Evolutionary conservation across 2,329 filamentous ascomycete species (phyloP), one percentile per base, ranked within the genome.

Genomic region (Penicillium sp.): DNA sequence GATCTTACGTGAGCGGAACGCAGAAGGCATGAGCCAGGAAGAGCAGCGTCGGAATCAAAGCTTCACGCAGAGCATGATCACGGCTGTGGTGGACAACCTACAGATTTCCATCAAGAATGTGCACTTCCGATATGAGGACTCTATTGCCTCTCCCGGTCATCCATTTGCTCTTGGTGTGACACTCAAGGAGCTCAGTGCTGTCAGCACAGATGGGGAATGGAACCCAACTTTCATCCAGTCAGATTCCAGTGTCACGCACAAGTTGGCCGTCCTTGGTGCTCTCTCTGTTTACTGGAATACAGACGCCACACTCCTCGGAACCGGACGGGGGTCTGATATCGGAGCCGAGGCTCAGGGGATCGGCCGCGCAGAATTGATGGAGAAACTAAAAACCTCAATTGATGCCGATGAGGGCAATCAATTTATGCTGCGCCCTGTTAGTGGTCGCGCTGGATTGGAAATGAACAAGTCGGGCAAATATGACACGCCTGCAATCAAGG

Each of bases 101-200:
- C 94, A 99, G 74, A 90, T 99, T 65, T 94, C 89, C 22, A 87
- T 99, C 74, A 97, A 96, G 80, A 99, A 97, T 71, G 96, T 99
- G 56, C 94, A 99, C 72, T 85, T 99, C 60, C 90, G 94, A 65
- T 99, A 99, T 75, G 94, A 99, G 75, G 94, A 99, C 75, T 92
- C 93, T 13, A 91, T 99, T 66, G 95, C 94, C 18, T 90, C 92
- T 9, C 92, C 93, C 0, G 92, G 92, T 1, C 94, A 99, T 71
- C 93, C 95, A 0, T 99, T 99, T 66, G 91, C 94, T 5, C 83
- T 96, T 5, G 94, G 95, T 45, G 72, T 99, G 56, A 99, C 92
- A 0, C 83, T 99, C 53, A 89, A 96, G 68, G 93, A 97, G 74
- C 92, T 99, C 77, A 97, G 94, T 71, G 95, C 95, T 13, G 87